These are phyloP conservation scores for Athelia psychrophila DNA, from an alignment of 1,284 basidiomycete species.

Conservation along the genomic window DNA sequence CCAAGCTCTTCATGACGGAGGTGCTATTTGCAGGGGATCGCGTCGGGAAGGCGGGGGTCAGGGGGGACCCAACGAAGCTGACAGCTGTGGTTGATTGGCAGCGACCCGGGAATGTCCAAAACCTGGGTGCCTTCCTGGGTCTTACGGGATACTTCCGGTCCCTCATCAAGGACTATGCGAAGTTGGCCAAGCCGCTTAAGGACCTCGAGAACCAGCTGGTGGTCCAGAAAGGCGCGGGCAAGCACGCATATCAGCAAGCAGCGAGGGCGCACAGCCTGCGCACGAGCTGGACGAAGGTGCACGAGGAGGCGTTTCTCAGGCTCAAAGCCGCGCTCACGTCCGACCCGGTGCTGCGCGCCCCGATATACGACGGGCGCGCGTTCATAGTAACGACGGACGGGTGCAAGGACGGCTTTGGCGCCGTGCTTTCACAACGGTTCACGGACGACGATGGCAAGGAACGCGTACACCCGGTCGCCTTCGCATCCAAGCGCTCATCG, in stretches of 20 bases:
- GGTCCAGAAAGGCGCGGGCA: background rate
- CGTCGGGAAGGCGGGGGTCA: constrained; percentile 26
- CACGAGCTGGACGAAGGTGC: background rate
- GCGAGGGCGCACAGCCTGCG: background rate
- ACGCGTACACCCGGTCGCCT: background rate
- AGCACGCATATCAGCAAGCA: background rate
- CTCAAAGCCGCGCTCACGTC: background rate
- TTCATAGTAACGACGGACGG: background rate
- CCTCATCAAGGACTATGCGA: constrained; percentile 20
- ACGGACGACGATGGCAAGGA: background rate
- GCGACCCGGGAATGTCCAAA: constrained; percentile 21
- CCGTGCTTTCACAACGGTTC: background rate
- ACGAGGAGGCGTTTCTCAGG: background rate
- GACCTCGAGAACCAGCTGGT: constrained; percentile 6
- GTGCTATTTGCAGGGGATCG: constrained; percentile 28
- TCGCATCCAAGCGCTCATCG: background rate
- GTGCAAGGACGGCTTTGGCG: background rate
- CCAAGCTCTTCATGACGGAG: constrained; percentile 17
- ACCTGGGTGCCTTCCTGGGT: constrained; percentile 22
- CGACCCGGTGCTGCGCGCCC: background rate
- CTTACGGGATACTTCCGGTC: constrained; percentile 22
- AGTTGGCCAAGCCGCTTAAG: constrained; percentile 9
- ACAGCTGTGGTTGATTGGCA: constrained; percentile 32
- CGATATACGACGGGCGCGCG: background rate
- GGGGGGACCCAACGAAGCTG: constrained; percentile 28